Percentiles rank a stretch among this genome's conserved stretches.
Conservation (phyloP, 148 eudicot genomes). For the Rhododendron henanense region DNA sequence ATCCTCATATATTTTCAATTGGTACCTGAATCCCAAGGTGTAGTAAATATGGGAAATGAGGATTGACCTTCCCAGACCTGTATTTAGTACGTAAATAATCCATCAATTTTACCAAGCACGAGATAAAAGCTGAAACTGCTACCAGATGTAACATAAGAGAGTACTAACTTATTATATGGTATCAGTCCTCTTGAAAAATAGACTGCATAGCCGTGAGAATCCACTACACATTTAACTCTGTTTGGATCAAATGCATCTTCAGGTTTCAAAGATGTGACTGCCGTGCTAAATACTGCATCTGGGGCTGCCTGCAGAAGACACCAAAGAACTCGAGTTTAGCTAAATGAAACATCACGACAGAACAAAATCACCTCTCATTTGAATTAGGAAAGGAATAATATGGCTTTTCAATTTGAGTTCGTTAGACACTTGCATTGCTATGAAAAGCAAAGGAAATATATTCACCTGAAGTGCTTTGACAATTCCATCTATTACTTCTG, state of each 20-base stretch:
- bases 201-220: slow-evolving; percentile 79
- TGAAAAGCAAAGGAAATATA: slow-evolving; percentile 2
- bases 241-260: slow-evolving; percentile 94
- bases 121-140: neutral
- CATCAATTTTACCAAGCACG: neutral
- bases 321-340: neutral
- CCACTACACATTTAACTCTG: slow-evolving; percentile 90
- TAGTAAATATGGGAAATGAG: slow-evolving; percentile 77
- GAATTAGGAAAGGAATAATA: neutral
- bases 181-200: slow-evolving; percentile 92
- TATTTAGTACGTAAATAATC: slow-evolving; percentile 8
- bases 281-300: slow-evolving; percentile 97
- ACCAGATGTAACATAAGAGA: neutral
- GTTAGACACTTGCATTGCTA: neutral
- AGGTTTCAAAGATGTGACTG: slow-evolving; percentile 79
- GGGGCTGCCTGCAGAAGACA: slow-evolving; percentile 59
- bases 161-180: slow-evolving; percentile 74
- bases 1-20: neutral
- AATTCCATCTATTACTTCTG: slow-evolving; percentile 92
- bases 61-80: slow-evolving; percentile 87
- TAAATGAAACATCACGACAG: neutral
- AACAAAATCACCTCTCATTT: neutral
- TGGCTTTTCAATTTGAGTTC: neutral
- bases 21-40: slow-evolving; percentile 93
- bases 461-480: slow-evolving; percentile 87